Evolutionary conservation across 768 basidiomycete genomes (phyloP).

Genomic region (Trametes cinnabarina): DNA sequence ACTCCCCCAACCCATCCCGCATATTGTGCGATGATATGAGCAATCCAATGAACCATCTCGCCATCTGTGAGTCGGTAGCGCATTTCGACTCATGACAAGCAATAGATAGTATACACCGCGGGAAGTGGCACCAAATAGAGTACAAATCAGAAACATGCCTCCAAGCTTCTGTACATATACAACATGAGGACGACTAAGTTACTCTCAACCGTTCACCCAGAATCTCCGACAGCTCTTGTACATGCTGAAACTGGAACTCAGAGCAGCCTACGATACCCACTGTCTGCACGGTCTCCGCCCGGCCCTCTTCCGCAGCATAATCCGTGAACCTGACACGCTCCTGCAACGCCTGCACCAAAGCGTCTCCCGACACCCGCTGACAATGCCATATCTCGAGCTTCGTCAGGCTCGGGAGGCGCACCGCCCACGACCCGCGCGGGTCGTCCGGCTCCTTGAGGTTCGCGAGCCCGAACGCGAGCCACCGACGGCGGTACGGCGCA

Average conservation of each 20-base stretch:
- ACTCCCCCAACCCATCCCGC: background rate
- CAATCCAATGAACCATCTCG: too few species aligned
- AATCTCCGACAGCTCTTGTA: conserved; percentile 22
- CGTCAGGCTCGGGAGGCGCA: conserved; percentile 56
- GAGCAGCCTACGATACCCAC: conserved; percentile 32
- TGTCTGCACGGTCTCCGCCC: conserved; percentile 24
- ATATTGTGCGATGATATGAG: too few species aligned
- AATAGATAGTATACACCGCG: background rate
- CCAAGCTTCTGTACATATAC: too few species aligned
- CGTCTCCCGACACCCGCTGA: conserved; percentile 58
- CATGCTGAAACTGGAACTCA: conserved; percentile 28
- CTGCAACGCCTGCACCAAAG: conserved; percentile 51
- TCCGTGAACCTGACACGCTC: conserved; percentile 46
- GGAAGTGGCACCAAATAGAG: background rate
- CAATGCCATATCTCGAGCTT: conserved; percentile 58
- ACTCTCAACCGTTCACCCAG: conserved; percentile 26
- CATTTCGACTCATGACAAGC: too few species aligned
- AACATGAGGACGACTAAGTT: background rate
- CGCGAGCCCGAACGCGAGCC: conserved; percentile 3
- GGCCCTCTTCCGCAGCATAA: conserved; percentile 17
- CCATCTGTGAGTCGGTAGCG: too few species aligned
- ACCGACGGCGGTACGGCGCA: conserved; percentile 35
- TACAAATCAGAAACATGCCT: background rate
- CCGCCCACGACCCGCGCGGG: conserved; percentile 20
- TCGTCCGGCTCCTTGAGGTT: conserved; percentile 16